Percentiles rank a stretch among this genome's conserved stretches.
Evolutionary conservation across 495 filamentous ascomycete genomes (phyloP).

Genomic region (Lepraria neglecta): DNA sequence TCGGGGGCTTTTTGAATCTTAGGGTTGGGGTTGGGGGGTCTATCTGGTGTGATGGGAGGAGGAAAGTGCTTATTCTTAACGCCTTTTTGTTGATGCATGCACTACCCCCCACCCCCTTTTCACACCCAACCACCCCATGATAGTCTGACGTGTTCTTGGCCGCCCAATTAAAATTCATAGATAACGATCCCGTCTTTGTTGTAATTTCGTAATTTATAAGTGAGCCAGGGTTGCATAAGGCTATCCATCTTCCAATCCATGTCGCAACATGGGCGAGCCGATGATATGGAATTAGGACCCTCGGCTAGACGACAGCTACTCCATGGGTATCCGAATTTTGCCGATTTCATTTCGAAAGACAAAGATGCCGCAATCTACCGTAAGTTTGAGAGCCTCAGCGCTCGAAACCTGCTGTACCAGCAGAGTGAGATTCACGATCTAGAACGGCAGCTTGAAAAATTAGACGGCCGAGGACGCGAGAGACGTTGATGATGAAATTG

Average conservation of each 20-base stretch:
- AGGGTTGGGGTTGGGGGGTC: too few relatives aligned
- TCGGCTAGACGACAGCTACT: neutral
- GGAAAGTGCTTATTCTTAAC: too few relatives aligned
- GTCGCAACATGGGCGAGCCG: neutral
- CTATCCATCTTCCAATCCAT: neutral
- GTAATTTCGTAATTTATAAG: too few relatives aligned
- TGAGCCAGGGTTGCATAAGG: neutral
- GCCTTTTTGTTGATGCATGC: too few relatives aligned
- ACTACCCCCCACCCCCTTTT: too few relatives aligned
- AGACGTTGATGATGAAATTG: slow-evolving; percentile 9
- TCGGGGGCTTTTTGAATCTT: too few relatives aligned
- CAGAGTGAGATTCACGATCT: slow-evolving; percentile 29
- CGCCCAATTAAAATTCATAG: too few relatives aligned
- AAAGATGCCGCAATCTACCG: slow-evolving; percentile 27
- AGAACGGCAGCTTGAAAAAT: slow-evolving; percentile 12
- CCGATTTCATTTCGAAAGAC: slow-evolving; percentile 27
- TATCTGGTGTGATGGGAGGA: too few relatives aligned
- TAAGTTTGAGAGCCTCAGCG: slow-evolving; percentile 21
- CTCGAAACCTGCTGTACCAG: slow-evolving; percentile 27
- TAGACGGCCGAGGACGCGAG: slow-evolving; percentile 15
- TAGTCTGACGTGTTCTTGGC: too few relatives aligned
- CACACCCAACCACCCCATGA: too few relatives aligned
- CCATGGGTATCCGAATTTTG: slow-evolving; percentile 25
- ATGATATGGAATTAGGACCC: neutral
- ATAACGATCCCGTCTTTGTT: too few relatives aligned